Percentiles rank a stretch among this genome's conserved stretches.
Evolutionary conservation across 148 eudicot species (phyloP).

Genomic region (Fallopia convolvulus): DNA sequence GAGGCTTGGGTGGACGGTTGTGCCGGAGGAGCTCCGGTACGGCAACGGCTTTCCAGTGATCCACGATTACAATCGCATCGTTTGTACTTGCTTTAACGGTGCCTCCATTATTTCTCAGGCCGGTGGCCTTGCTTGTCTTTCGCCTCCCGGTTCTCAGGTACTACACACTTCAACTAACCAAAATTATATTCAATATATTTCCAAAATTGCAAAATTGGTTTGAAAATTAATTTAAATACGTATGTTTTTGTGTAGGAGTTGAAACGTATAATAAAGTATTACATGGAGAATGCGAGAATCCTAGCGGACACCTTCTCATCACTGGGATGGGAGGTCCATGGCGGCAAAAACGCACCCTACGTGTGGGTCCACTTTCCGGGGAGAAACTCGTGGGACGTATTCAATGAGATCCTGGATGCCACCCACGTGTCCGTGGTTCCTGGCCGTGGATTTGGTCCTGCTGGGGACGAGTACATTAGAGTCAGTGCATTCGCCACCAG

Average conservation of each 20-base stretch:
- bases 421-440: constrained; percentile 69
- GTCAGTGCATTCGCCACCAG: constrained; percentile 58
- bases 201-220: too few species aligned
- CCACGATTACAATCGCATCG: constrained; percentile 46
- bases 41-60: constrained; percentile 52
- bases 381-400: constrained; percentile 61
- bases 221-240: too few species aligned
- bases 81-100: constrained; percentile 62
- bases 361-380: constrained; percentile 83
- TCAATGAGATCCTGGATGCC: constrained; percentile 55
- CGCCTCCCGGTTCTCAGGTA: constrained; percentile 48
- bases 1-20: constrained; percentile 82
- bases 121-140: constrained; percentile 79
- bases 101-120: constrained; percentile 66
- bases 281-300: constrained; percentile 59
- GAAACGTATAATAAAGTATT: constrained; percentile 35
- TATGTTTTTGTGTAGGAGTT: constrained; percentile 28
- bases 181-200: too few species aligned
- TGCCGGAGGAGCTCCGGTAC: constrained; percentile 54
- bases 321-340: constrained; percentile 49
- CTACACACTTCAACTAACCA: constrained; percentile 5
- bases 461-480: constrained; percentile 63
- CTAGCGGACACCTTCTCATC: constrained; percentile 44
- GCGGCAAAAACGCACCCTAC: constrained; percentile 72
- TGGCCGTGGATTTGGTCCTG: constrained; percentile 62